Conservation (phyloP, 2,329 filamentous ascomycete genomes). For the Alternaria tenuissima region DNA sequence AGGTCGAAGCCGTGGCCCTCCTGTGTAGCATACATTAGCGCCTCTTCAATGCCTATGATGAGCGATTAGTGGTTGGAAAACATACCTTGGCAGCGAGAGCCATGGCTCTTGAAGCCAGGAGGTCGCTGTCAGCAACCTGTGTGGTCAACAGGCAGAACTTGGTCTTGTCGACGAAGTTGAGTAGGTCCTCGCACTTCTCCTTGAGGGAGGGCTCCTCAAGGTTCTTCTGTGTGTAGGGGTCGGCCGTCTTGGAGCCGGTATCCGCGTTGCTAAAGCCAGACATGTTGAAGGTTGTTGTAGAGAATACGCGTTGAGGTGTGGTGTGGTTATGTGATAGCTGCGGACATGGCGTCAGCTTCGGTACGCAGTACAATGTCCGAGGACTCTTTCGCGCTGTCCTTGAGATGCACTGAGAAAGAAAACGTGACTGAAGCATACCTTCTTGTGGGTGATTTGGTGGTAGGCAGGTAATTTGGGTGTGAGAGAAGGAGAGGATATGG, state of each 20-base stretch:
- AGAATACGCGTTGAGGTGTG: conserved; percentile 17
- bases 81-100: conserved; percentile 78
- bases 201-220: conserved; percentile 73
- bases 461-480: conserved; percentile 7
- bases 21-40: conserved; percentile 52
- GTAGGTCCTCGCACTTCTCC: conserved; percentile 79
- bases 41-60: not conserved
- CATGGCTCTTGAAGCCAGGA: conserved; percentile 85
- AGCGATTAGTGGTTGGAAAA: conserved; percentile 15
- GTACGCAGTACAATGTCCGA: conserved; percentile 16
- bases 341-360: conserved; percentile 30
- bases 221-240: conserved; percentile 84
- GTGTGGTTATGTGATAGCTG: conserved; percentile 22
- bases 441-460: conserved; percentile 3
- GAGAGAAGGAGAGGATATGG: conserved; percentile 11
- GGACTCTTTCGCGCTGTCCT: conserved; percentile 11
- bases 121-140: conserved; percentile 68
- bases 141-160: conserved; percentile 95
- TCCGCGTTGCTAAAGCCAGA: conserved; percentile 51
- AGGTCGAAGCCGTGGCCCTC: conserved; percentile 81
- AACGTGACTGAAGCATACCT: conserved; percentile 23
- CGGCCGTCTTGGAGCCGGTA: conserved; percentile 60
- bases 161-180: conserved; percentile 72
- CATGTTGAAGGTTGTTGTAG: conserved; percentile 34
- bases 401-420: conserved; percentile 16